Conservation (phyloP, 495 filamentous ascomycete genomes). For the Cairneyella variabilis region DNA sequence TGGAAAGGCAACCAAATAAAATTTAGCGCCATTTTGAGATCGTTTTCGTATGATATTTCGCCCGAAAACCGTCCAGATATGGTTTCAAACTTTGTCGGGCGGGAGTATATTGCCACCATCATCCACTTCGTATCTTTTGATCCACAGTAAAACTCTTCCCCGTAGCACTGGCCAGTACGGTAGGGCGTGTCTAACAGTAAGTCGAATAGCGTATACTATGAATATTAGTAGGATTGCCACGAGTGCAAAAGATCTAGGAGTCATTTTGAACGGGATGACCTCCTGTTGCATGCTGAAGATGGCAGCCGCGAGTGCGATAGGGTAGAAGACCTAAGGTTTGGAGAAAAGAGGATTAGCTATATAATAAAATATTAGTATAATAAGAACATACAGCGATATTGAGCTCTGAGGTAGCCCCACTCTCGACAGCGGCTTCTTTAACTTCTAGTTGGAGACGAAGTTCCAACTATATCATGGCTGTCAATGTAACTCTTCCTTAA, state of each 20-base stretch:
- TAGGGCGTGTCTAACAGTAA: background rate
- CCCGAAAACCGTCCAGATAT: no score
- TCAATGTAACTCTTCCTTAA: background rate
- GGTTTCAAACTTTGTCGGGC: no score
- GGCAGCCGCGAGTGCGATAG: conserved; percentile 2
- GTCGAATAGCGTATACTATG: background rate
- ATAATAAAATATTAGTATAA: background rate
- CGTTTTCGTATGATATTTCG: no score
- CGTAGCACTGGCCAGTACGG: no score
- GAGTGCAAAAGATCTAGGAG: conserved; percentile 1
- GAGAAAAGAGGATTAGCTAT: background rate
- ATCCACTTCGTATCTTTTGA: no score
- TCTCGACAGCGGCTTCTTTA: conserved; percentile 1
- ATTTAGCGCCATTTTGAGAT: no score
- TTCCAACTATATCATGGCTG: conserved; percentile 1
- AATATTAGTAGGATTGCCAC: background rate
- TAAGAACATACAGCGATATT: conserved; percentile 2
- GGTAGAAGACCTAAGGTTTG: conserved; percentile 3
- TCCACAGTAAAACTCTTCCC: no score
- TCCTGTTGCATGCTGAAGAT: conserved; percentile 6
- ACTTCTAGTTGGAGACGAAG: background rate
- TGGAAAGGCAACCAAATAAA: no score
- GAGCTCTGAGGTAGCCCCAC: background rate
- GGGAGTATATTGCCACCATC: no score
- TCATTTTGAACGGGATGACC: background rate